Evolutionary conservation across 768 basidiomycete genomes (phyloP).

Genomic region (Macrocybe gigantea): DNA sequence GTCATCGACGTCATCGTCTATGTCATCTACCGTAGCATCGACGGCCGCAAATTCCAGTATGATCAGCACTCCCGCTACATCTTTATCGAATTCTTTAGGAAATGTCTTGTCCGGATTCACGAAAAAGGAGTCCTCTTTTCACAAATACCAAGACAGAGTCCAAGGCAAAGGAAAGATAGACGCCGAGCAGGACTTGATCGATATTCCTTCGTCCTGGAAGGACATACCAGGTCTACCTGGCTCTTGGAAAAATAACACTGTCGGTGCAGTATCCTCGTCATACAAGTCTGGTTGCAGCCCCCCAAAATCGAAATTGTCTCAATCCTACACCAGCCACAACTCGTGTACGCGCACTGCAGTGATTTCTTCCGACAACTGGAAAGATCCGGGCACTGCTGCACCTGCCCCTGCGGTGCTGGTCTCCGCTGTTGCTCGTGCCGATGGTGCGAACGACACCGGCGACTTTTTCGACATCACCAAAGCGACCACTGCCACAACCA

Average conservation of each 20-base stretch:
- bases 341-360: constrained; percentile 32
- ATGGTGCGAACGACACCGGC: constrained; percentile 28
- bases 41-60: constrained; percentile 34
- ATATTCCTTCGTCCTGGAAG: constrained; percentile 33
- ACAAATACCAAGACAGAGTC: background rate
- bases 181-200: constrained; percentile 24
- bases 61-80: constrained; percentile 55
- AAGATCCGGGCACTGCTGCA: constrained; percentile 45
- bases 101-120: constrained; percentile 35
- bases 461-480: constrained; percentile 32
- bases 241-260: constrained; percentile 34
- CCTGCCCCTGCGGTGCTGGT: constrained; percentile 50
- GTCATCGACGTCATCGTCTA: constrained; percentile 50
- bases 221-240: constrained; percentile 19
- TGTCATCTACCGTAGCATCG: constrained; percentile 37
- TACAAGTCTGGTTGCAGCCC: constrained; percentile 28
- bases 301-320: constrained; percentile 24
- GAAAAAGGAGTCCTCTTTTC: constrained; percentile 10
- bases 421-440: constrained; percentile 40
- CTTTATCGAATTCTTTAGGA: constrained; percentile 42
- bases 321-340: constrained; percentile 20
- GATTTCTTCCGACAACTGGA: constrained; percentile 37
- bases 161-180: constrained; percentile 25
- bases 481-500: constrained; percentile 10
- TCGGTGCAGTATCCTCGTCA: constrained; percentile 29